Evolutionary conservation across 2,329 filamentous ascomycete genomes (phyloP).

Genomic region (Rhexocercosporidium sp.): DNA sequence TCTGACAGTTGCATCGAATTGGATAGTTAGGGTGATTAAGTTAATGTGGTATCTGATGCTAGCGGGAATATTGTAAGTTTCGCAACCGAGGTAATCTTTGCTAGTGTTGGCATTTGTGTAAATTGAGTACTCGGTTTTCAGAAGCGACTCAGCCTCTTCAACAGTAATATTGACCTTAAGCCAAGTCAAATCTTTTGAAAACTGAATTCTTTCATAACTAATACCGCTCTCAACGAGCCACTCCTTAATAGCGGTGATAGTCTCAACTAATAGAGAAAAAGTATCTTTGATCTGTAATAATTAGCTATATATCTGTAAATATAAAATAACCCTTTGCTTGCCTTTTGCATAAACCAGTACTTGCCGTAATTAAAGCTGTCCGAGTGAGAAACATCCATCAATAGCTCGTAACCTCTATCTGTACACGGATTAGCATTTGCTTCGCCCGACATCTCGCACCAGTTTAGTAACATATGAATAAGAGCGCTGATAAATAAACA

Average conservation of each 20-base stretch:
- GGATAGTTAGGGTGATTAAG: constrained; percentile 26
- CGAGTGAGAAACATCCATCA: constrained; percentile 45
- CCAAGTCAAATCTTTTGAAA: constrained; percentile 46
- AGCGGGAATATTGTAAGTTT: constrained; percentile 23
- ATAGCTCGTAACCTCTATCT: constrained; percentile 43
- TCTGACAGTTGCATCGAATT: constrained; percentile 27
- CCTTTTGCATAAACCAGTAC: constrained; percentile 38
- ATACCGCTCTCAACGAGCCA: constrained; percentile 62
- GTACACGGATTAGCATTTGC: not conserved
- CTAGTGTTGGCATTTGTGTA: constrained; percentile 29
- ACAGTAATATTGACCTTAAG: constrained; percentile 42
- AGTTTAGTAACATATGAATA: too few relatives aligned
- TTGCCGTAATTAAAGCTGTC: constrained; percentile 45
- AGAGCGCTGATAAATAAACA: too few relatives aligned
- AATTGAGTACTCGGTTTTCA: constrained; percentile 53
- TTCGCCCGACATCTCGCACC: not conserved
- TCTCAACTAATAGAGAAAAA: constrained; percentile 50
- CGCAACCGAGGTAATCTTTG: constrained; percentile 28
- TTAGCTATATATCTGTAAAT: constrained; percentile 45
- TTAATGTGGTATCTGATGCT: constrained; percentile 23
- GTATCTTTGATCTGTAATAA: constrained; percentile 29
- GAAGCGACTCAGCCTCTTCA: constrained; percentile 54
- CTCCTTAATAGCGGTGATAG: constrained; percentile 47
- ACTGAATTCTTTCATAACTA: constrained; percentile 49
- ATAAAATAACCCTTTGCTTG: constrained; percentile 28